Evolutionary conservation across 345 rosid genomes (phyloP), one percentile per base, ranked within the genome.

Genomic region (Aurinia saxatilis): DNA sequence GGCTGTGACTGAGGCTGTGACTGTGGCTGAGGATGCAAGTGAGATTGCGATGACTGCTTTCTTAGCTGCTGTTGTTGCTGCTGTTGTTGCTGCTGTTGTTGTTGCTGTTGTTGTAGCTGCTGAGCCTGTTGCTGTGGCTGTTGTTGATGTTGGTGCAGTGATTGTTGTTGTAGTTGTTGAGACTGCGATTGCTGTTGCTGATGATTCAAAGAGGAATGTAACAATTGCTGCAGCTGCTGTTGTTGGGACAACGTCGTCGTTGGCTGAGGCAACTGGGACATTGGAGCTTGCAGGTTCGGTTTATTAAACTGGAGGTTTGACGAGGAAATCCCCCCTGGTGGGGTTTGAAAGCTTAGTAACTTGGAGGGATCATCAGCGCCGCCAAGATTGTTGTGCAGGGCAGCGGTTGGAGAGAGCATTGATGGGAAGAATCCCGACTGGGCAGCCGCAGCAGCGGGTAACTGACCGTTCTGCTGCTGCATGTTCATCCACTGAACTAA

Each of bases 401-500:
- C 65, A 29, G 50, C 15, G 2, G 39, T 14, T 34, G 73, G 65
- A 39, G 77, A 72, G 29, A 55, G 65, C 67, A 72, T 68, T 19
- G 75, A 7, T 7, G 75, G 69, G 50, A 78, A 75, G 70, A 64
- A 75, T 50, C 79, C 69, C 3, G 76, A 21, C 41, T 66, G 76
- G 19, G 72, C 66, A 68, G 62, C 55, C 10, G 25, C 77, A 56
- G 65, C 65, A 34, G 54, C 42, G 4, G 77, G 57, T 41, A 37
- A 72, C 74, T 67, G 92, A 50, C 70, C 63, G 61, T 71, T 84
- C 65, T 88, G 97, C 71, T 84, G 96, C 65, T 84, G 96, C 92
- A 90, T 75, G 70, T 77, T 90, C 96, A 90, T 90, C 95, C 95
- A 88, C 72, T 90, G 95, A 70, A 79, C 86, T 66, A 95, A 74